These are phyloP conservation scores for Ophiocordyceps polyrhachis-furcata DNA, from an alignment of 2,329 filamentous ascomycete genomes.

Conservation along the genomic window DNA sequence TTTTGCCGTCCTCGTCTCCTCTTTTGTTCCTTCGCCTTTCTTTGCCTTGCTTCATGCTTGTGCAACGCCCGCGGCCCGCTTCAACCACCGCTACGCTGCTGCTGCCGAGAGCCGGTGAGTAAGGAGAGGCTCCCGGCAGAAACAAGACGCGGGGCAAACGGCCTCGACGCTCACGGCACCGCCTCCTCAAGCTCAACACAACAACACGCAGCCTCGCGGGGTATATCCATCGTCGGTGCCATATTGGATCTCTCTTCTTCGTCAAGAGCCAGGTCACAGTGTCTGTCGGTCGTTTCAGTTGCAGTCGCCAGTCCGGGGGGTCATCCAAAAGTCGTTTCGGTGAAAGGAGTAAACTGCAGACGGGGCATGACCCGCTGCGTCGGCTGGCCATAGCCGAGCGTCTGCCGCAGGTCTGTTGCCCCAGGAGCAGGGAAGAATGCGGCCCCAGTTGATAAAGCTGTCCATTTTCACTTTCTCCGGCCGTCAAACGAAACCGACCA, in stretches of 20 bases:
- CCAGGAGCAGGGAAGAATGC: slow-evolving; percentile 3
- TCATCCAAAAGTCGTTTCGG: slow-evolving; percentile 14
- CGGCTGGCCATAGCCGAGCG: slow-evolving; percentile 4
- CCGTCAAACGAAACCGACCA: not conserved
- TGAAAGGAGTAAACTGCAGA: slow-evolving; percentile 11
- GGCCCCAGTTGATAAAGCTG: not conserved
- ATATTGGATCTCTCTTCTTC: slow-evolving; percentile 15
- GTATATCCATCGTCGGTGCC: slow-evolving; percentile 24
- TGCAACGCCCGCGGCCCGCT: slow-evolving; percentile 5
- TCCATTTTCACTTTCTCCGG: not conserved
- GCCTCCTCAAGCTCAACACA: slow-evolving; percentile 13
- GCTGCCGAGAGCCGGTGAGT: not conserved
- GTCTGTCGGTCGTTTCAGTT: slow-evolving; percentile 15
- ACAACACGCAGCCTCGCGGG: slow-evolving; percentile 19
- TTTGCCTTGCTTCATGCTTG: slow-evolving; percentile 9
- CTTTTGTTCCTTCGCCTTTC: slow-evolving; percentile 7
- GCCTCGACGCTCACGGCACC: slow-evolving; percentile 4
- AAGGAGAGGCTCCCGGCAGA: not conserved
- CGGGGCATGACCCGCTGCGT: slow-evolving; percentile 4
- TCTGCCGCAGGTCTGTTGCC: slow-evolving; percentile 9
- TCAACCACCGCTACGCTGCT: not conserved
- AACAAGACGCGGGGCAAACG: not conserved
- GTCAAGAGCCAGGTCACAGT: slow-evolving; percentile 17
- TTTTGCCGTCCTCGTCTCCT: slow-evolving; percentile 5
- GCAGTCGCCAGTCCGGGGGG: slow-evolving; percentile 14